phyloP scores from a whole-genome alignment of 495 filamentous ascomycete species.

The Clohesyomyces aquaticus region DNA sequence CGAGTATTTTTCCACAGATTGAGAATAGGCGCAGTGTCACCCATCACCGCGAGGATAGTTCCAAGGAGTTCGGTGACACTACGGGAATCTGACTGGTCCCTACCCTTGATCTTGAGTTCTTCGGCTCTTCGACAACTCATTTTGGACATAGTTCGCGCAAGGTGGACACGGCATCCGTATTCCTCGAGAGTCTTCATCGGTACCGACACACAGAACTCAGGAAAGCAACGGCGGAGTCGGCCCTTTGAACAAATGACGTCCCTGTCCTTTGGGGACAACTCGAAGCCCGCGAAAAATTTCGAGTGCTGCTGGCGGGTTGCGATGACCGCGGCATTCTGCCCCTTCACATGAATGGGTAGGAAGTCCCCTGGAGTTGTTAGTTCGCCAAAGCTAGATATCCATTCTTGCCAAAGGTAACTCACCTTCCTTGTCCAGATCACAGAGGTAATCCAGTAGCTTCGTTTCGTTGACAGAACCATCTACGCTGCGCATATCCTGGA shows the following conservation, averaged over 20 bases:
- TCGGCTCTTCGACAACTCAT: neutral
- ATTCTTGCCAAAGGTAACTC: neutral
- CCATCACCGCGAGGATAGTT: slow-evolving; percentile 52
- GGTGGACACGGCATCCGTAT: neutral
- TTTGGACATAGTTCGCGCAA: neutral
- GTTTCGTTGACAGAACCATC: neutral
- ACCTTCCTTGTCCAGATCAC: neutral
- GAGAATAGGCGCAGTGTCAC: slow-evolving; percentile 36
- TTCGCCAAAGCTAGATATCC: no score
- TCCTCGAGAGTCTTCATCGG: neutral
- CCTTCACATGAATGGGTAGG: neutral
- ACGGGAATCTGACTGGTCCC: slow-evolving; percentile 52
- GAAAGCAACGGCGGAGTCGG: neutral
- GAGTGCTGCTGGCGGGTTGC: neutral
- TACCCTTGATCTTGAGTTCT: neutral
- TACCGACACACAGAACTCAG: neutral
- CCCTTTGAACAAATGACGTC: neutral
- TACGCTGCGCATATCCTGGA: neutral
- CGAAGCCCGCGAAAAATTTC: neutral
- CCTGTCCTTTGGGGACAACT: neutral
- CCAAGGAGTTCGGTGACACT: slow-evolving; percentile 61
- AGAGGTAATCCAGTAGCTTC: neutral
- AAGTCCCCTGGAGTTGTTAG: neutral
- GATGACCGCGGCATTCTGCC: neutral
- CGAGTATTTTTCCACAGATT: slow-evolving; percentile 61